Conservation (phyloP, 148 eudicot species). For the Limonium bicolor region DNA sequence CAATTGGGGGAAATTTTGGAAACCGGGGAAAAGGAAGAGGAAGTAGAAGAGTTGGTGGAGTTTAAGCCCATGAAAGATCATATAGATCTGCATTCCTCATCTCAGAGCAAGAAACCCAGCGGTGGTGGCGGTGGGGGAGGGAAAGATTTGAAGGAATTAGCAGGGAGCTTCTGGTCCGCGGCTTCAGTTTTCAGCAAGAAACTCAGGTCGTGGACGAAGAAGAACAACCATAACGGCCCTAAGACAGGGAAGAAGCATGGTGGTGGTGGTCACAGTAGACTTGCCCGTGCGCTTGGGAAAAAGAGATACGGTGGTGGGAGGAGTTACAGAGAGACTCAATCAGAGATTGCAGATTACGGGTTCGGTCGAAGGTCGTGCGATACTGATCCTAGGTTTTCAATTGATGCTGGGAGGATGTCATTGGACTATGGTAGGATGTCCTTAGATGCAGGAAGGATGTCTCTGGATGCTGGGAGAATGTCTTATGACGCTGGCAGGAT, state of each 20-base stretch:
- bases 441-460: constrained; percentile 10
- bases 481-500: constrained; percentile 67
- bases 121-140: no score
- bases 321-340: constrained; percentile 70
- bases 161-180: constrained; percentile 68
- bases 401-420: constrained; percentile 29
- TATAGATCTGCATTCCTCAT: constrained; percentile 57
- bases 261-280: constrained; percentile 9
- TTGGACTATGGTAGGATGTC: constrained; percentile 7
- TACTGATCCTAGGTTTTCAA: constrained; percentile 73
- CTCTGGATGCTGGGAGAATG: constrained; percentile 27
- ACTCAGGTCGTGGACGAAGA: constrained; percentile 46
- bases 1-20: constrained; percentile 10
- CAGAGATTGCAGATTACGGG: constrained; percentile 87
- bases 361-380: constrained; percentile 87
- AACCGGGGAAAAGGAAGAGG: constrained; percentile 7
- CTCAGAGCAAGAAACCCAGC: constrained; percentile 57
- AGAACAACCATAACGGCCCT: no score
- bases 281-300: constrained; percentile 6
- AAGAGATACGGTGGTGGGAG: constrained; percentile 40
- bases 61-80: constrained; percentile 74
- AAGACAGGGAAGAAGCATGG: constrained; percentile 19
- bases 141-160: constrained; percentile 29
- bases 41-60: constrained; percentile 12
- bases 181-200: constrained; percentile 89